Percentiles rank a stretch among this genome's conserved stretches.
Evolutionary conservation across 176 grass and related monocot genomes (phyloP).

Genomic region (Leersia perrieri): DNA sequence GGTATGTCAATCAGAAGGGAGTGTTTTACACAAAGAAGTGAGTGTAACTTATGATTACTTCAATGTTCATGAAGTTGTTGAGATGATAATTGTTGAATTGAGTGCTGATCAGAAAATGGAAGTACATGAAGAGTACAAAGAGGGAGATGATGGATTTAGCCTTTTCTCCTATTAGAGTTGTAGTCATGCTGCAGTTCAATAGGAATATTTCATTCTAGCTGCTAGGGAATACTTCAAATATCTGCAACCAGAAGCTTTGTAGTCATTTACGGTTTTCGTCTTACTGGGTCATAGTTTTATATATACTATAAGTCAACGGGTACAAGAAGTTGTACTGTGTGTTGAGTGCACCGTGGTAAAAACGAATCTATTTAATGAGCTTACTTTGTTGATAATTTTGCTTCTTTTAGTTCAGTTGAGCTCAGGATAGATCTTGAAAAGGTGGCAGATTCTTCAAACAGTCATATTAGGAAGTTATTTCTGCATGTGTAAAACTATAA

Average conservation of each 20-base stretch:
- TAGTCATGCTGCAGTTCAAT: slow-evolving; percentile 9
- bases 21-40: slow-evolving; percentile 22
- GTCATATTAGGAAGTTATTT: slow-evolving; percentile 23
- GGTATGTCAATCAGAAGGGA: slow-evolving; percentile 17
- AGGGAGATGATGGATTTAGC: slow-evolving; percentile 58
- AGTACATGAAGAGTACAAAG: slow-evolving; percentile 46
- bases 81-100: slow-evolving; percentile 57
- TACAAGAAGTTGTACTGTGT: slow-evolving; percentile 56
- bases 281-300: slow-evolving; percentile 52
- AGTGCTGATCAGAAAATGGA: slow-evolving; percentile 51
- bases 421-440: slow-evolving; percentile 38
- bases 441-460: slow-evolving; percentile 1
- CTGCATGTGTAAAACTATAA: neutral
- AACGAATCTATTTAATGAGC: slow-evolving; percentile 45
- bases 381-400: slow-evolving; percentile 37
- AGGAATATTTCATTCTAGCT: slow-evolving; percentile 49
- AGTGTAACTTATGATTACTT: slow-evolving; percentile 41
- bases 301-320: slow-evolving; percentile 52
- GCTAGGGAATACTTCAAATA: slow-evolving; percentile 43
- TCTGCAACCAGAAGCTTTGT: slow-evolving; percentile 39
- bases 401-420: slow-evolving; percentile 26
- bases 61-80: slow-evolving; percentile 44
- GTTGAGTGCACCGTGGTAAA: slow-evolving; percentile 57
- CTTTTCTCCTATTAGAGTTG: slow-evolving; percentile 53
- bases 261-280: slow-evolving; percentile 39